Evolutionary conservation across 192 early-diverging fungal species (phyloP), one percentile per base, ranked within the genome.

Genomic region (Irineochytrium annulatum): DNA sequence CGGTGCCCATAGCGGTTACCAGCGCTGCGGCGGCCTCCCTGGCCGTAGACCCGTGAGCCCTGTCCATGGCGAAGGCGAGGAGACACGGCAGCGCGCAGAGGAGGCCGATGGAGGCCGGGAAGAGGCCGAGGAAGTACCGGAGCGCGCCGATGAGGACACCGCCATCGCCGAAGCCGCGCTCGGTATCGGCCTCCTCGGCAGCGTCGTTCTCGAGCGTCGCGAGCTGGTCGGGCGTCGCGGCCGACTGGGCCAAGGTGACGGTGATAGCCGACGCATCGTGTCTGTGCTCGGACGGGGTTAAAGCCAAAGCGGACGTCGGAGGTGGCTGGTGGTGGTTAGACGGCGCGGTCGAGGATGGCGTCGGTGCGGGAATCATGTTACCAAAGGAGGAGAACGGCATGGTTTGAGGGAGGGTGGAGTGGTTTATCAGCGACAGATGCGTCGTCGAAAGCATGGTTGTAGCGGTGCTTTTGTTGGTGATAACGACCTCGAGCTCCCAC

Each of bases 41-140:
- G 16, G 8, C n/a, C 20, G 67, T 68, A 4, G 34, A 43, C 17
- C 55, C 46, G 14, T 20, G 20, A 11, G 55, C 34, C 8, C 51
- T 16, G 28, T 75, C 73, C 33, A 75, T 35, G 4, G 59, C 69
- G 55, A 59, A 68, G 22, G 69, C 27, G 8, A 75, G 57, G 11
- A 69, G 27, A 16, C 39, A 67, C n/a, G 69, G 69, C 4, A 64
- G 35, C 1, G 60, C 67, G 17, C 33, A 44, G 1, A 71, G 41
- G 13, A 71, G 14, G 1, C 69, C 69, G 17, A 59, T 54, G 14
- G 52, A 43, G 29, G 63, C 58, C 13, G 69, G 67, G 13, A 70
- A 20, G 22, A 70, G 28, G 2, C 68, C 72, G 17, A 55, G 13
- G 39, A 67, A 56, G 52, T 64, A 74, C 39, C 60, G 62, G 4